Percentiles rank a stretch among this genome's conserved stretches.
Conservation (phyloP, 768 basidiomycete genomes). For the Leucocoprinus leucothites region DNA sequence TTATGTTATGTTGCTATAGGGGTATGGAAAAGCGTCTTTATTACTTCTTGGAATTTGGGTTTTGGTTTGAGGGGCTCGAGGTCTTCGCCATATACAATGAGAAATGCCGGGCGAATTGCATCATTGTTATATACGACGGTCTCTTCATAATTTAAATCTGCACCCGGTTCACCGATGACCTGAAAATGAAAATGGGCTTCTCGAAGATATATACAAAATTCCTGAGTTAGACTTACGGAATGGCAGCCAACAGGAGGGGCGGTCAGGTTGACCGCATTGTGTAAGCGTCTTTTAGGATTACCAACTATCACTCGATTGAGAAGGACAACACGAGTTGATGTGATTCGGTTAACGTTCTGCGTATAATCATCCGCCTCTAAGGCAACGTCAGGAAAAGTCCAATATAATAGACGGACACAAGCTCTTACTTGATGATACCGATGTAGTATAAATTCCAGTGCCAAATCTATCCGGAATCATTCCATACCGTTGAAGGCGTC, state of each 20-base stretch:
- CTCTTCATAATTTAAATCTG: conserved; percentile 66
- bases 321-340: conserved; percentile 47
- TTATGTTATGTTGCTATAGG: conserved; percentile 38
- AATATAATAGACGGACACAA: too few relatives aligned
- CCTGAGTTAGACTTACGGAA: conserved; percentile 37
- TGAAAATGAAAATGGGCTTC: conserved; percentile 19
- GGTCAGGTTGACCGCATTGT: conserved; percentile 44
- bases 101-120: conserved; percentile 63
- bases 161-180: conserved; percentile 63
- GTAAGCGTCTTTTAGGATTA: conserved; percentile 45
- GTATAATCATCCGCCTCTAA: conserved; percentile 69
- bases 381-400: conserved; percentile 2
- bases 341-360: conserved; percentile 36
- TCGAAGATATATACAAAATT: not conserved
- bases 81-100: conserved; percentile 54
- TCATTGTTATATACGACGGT: conserved; percentile 67
- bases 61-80: conserved; percentile 17
- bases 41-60: conserved; percentile 30
- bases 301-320: conserved; percentile 66
- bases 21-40: conserved; percentile 44
- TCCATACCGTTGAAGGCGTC: not conserved
- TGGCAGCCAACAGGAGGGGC: conserved; percentile 57
- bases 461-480: conserved; percentile 45
- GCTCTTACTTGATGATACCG: conserved; percentile 61
- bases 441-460: conserved; percentile 64